A percentile compares a stretch with the other conserved stretches of the same genome.
Evolutionary conservation across 2,329 filamentous ascomycete species (phyloP).

Genomic region (Macrophomina phaseolina): DNA sequence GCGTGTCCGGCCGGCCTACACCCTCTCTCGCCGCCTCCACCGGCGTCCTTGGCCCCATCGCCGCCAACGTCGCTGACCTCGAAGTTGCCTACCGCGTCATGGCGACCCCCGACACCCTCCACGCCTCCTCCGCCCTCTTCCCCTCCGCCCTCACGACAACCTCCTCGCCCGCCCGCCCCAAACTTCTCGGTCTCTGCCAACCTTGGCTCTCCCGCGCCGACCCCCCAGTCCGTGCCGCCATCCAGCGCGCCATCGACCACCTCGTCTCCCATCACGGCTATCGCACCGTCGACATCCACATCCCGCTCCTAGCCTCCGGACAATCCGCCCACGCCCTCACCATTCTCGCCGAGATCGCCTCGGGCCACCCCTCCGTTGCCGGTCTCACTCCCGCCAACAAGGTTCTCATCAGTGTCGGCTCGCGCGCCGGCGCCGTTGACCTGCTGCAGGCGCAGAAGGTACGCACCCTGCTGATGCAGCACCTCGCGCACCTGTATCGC

Average conservation of each 20-base stretch:
- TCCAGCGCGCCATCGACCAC: constrained; percentile 66
- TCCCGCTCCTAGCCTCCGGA: constrained; percentile 72
- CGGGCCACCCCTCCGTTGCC: constrained; percentile 54
- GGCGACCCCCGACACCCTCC: constrained; percentile 70
- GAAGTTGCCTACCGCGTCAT: constrained; percentile 83
- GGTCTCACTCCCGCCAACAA: constrained; percentile 71
- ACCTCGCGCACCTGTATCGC: constrained; percentile 73
- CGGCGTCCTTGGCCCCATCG: constrained; percentile 76
- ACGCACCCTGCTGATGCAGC: constrained; percentile 77
- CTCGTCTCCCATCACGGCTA: constrained; percentile 62
- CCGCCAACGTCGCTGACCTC: constrained; percentile 76
- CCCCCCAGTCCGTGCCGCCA: constrained; percentile 65
- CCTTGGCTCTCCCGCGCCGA: constrained; percentile 75
- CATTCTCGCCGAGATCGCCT: constrained; percentile 75
- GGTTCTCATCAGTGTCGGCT: constrained; percentile 69
- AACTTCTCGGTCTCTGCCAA: constrained; percentile 72
- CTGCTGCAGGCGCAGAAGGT: constrained; percentile 75
- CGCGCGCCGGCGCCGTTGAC: constrained; percentile 70
- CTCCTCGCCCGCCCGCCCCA: constrained; percentile 48
- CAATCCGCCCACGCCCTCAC: constrained; percentile 79
- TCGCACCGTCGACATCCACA: constrained; percentile 63
- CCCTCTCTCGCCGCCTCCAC: constrained; percentile 65
- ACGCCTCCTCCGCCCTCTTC: constrained; percentile 67
- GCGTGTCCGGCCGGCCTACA: constrained; percentile 66
- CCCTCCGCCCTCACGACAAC: constrained; percentile 41